Evolutionary conservation across 2,329 filamentous ascomycete genomes (phyloP), one percentile per base, ranked within the genome.

Genomic region (Aspergillus calidoustus): DNA sequence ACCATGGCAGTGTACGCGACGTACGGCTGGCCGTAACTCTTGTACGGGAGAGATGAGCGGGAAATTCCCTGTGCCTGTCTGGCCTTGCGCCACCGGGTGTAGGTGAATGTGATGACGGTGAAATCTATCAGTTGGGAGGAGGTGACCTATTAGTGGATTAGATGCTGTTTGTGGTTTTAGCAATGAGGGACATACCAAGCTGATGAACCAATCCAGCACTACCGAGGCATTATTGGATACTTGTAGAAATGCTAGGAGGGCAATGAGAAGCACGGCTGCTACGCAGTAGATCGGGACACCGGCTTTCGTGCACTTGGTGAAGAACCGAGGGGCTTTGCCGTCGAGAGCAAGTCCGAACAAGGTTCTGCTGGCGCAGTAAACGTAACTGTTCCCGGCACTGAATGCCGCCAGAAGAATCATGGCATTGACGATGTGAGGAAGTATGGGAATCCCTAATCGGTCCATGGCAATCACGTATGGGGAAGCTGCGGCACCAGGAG

Each of bases 201-300:
- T 89, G 46, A 91, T 85, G 66, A 93, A 87, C 90, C 90, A 93
- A 50, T 82, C 82, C 64, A 93, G 79, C 1, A 93, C 91, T 30
- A 88, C 86, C 4, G 89, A 84, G 0, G 87, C 83, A 61, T 82
- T 82, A 64, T 86, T 83, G 7, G 86, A 89, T 19, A 94, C 83
- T 74, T 93, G 89, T 52, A 93, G 79, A 76, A 93, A 95, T 3
- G 88, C 86, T 11, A 96, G 79, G 7, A 92, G 80, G 1, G 89
- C 85, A 68, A 95, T 87, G 3, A 85, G 73, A 51, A 92, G 82
- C 0, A 91, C 89, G 30, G 88, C 75, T 1, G 75, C 65, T 44
- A 94, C 90, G 71, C 88, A 91, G 76, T 90, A 92, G 64, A 92
- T 83, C 0, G 92, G 92, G 0, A 95, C 88, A 51, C 90, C 90